These are phyloP conservation scores for Ambrosiella beaveri DNA, from an alignment of 2,329 filamentous ascomycete genomes.

Conservation along the genomic window DNA sequence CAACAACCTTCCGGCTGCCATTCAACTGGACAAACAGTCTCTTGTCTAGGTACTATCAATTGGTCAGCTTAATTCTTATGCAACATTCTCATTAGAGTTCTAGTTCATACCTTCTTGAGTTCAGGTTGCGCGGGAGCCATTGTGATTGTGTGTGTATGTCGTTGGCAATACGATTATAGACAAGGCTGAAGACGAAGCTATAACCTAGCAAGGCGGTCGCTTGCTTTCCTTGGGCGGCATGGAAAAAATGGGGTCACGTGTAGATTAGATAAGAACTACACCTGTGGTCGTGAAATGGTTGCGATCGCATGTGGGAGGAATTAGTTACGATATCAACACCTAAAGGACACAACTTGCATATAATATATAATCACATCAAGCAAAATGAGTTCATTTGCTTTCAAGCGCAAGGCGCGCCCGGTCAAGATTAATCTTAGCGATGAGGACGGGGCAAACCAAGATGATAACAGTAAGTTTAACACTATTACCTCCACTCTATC, in stretches of 20 bases:
- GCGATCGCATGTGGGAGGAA: neutral
- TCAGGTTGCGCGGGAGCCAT: constrained; percentile 99
- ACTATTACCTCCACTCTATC: too few relatives aligned
- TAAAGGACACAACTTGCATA: neutral
- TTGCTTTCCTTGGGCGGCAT: neutral
- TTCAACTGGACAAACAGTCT: constrained; percentile 94
- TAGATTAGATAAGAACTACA: constrained; percentile 26
- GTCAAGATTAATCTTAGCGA: constrained; percentile 56
- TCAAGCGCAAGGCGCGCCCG: constrained; percentile 56
- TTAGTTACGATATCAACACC: neutral
- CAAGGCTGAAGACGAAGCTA: constrained; percentile 6
- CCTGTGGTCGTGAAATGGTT: neutral
- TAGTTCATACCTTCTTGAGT: constrained; percentile 68
- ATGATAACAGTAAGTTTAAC: neutral
- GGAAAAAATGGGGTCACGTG: constrained; percentile 25
- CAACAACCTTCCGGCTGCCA: constrained; percentile 92
- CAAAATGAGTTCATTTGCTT: constrained; percentile 36
- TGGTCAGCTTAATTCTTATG: neutral
- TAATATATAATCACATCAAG: neutral
- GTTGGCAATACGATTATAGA: neutral
- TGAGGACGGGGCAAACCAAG: constrained; percentile 21
- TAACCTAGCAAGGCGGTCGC: neutral
- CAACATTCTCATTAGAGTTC: neutral
- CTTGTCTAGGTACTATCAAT: constrained; percentile 86
- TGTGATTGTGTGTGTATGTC: constrained; percentile 20